phyloP scores from a whole-genome alignment of 2,329 filamentous ascomycete genomes.

The Harringtonia aguacate region DNA sequence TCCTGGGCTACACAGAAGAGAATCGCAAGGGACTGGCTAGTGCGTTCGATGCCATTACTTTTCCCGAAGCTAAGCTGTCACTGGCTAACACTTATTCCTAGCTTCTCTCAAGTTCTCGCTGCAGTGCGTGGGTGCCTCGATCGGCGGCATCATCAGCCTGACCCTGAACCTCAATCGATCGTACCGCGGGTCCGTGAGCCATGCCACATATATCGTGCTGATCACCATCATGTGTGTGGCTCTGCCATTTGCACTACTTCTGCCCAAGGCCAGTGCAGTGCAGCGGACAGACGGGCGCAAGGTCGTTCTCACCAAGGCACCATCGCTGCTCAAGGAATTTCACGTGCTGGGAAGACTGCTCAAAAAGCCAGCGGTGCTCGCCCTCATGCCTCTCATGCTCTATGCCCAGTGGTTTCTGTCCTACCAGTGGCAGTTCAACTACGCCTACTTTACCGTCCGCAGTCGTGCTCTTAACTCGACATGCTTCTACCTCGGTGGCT shows the following conservation, averaged over 20 bases:
- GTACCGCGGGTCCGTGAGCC: slow-evolving; percentile 8
- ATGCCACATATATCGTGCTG: slow-evolving; percentile 9
- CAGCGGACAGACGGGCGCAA: slow-evolving; percentile 10
- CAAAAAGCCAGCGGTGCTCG: slow-evolving; percentile 2
- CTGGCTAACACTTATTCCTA: background rate
- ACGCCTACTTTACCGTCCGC: slow-evolving; percentile 12
- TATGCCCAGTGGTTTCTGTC: slow-evolving; percentile 10
- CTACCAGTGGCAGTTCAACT: slow-evolving; percentile 13
- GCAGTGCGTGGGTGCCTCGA: slow-evolving; percentile 5
- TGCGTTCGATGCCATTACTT: background rate
- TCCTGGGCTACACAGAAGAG: slow-evolving; percentile 11
- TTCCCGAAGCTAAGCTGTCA: background rate
- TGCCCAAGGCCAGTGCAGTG: slow-evolving; percentile 5
- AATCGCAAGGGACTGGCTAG: slow-evolving; percentile 9
- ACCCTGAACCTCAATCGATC: slow-evolving; percentile 7
- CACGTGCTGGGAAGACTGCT: slow-evolving; percentile 4
- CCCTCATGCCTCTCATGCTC: slow-evolving; percentile 8
- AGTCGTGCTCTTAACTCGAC: slow-evolving; percentile 8
- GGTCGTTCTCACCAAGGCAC: slow-evolving; percentile 4
- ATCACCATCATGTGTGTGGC: slow-evolving; percentile 12
- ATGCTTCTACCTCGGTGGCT: slow-evolving; percentile 4
- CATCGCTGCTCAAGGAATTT: slow-evolving; percentile 3
- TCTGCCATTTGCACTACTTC: slow-evolving; percentile 7
- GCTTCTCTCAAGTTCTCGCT: slow-evolving; percentile 6
- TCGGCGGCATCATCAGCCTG: slow-evolving; percentile 11